Base-by-base conservation (phyloP, 345 rosid genomes). In the Crucihimalaya himalaica region DNA sequence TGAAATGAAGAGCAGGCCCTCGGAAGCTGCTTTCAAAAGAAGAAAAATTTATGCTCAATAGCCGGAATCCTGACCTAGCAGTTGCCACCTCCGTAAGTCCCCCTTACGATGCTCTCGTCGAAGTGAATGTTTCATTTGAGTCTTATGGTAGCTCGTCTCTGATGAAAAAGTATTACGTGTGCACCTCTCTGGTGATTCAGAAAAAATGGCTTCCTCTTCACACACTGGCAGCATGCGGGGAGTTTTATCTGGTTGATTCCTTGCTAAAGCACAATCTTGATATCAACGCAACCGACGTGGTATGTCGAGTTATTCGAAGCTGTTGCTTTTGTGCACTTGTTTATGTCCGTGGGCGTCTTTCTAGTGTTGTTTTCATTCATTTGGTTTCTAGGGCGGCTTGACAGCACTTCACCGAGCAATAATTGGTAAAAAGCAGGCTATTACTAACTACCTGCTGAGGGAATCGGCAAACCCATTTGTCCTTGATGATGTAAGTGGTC, bases 381-480 rank as follows among this genome's bases (percentile, higher is more conserved):
- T 40, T 25, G 61, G 34, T 54, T 75, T 77, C 42, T 84, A 95
- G 99, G 85, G 85, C 75, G 92, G 97, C 54, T 76, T 86, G 73
- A 86, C 92, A 73, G 97, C 97, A 52, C 83, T 95, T 43, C 97
- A 92, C 85, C 85, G 83, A 83, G 97, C 97, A 67, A 83, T 91
- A 70, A 77, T 83, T 57, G 83, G 93, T 50, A 91, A 88, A 84
- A 91, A 87, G 86, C 97, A 85, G 82, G 97, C 99, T 9, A 70
- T 88, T 51, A 83, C 84, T 28, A 83, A 87, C 83, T 91, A 88
- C 81, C 90, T 91, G 37, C 79, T 91, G 68, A 89, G 97, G 79
- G 97, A 95, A 84, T 91, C 99, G 0, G 97, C 96, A 32, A 85
- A 86, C 73, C 97, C 97, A 29, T 88, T 95, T 78, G 88, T 87